Base-by-base conservation (phyloP, 768 basidiomycete species). In the Coprinellus micaceus region DNA sequence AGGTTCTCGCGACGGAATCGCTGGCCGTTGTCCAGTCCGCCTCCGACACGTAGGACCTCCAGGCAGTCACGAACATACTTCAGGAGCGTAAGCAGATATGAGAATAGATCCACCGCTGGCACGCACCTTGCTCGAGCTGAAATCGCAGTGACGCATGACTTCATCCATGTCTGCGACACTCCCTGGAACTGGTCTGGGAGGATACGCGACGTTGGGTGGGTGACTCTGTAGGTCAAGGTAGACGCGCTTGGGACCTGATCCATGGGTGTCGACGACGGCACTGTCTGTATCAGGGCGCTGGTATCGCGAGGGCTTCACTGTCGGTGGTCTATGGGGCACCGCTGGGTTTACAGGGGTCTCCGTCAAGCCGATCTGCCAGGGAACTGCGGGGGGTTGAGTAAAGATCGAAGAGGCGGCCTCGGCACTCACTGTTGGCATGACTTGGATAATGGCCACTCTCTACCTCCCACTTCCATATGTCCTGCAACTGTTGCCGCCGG, bases 41-140 rank as follows among this genome's bases (percentile, higher is more conserved):
- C 91, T 17, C 93, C 94, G 30, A 92, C 73, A 4, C 94, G 85
- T 12, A 98, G 79, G 60, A 94, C 86, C 66, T 97, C 94, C 33
- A 97, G 73, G 63, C 95, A 98, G 66, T 97, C 94, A 10, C 95
- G 88, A n/a, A 97, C 95, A 69, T 92, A 94, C 89, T 95, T 54
- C 24, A 28, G 25, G 11, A 25, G 30, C 17, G 10, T 28, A 22
- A 22, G 29, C 55, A 11, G 52, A 44, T 22, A 26, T 17, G 36
- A 49, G 56, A 52, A 53, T n/a, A n/a, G n/a, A n/a, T n/a, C 58
- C 48, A 57, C 41, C 58, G 50, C 48, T 15, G 36, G 50, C 39
- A 39, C 30, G 33, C 53, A 88, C 89, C 81, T 89, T 89, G 63
- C 78, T 77, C 59, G 79, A 73, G 29, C 82, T 79, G 66, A 94